Evolutionary conservation across 495 filamentous ascomycete genomes (phyloP).

Genomic region (Penicillium chermesinum): DNA sequence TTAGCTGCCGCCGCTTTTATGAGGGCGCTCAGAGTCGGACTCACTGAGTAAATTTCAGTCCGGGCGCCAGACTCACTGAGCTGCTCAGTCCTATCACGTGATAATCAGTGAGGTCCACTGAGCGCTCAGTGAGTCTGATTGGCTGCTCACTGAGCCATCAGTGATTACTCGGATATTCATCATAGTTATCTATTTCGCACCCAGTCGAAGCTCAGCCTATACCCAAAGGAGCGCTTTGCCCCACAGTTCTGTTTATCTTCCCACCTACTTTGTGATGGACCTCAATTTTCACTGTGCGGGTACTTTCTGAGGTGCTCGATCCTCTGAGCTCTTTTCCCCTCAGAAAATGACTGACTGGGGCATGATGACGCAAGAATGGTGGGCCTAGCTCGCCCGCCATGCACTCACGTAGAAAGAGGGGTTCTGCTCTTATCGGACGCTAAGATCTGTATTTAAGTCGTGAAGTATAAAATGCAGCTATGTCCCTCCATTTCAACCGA

Average conservation of each 20-base stretch:
- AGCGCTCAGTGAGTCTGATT: conserved; percentile 5
- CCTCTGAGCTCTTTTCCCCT: background rate
- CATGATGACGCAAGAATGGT: background rate
- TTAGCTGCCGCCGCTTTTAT: conserved; percentile 25
- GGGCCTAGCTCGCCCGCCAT: conserved; percentile 1
- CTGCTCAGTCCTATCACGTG: conserved; percentile 4
- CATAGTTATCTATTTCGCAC: conserved; percentile 5
- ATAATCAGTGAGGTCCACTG: conserved; percentile 3
- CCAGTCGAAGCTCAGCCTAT: conserved; percentile 2
- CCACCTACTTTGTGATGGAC: background rate
- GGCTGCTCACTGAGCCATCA: conserved; percentile 7
- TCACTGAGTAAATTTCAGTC: conserved; percentile 19
- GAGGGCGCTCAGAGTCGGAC: conserved; percentile 22
- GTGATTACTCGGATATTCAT: conserved; percentile 6
- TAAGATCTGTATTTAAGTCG: background rate
- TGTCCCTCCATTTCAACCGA: background rate
- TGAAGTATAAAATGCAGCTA: conserved; percentile 9
- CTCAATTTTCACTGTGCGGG: background rate
- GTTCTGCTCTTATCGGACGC: background rate
- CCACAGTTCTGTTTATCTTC: conserved; percentile 1
- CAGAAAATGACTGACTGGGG: background rate
- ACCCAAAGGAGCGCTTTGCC: background rate
- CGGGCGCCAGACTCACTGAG: conserved; percentile 11
- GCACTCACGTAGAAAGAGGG: conserved; percentile 3
- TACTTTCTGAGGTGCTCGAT: conserved; percentile 3